Evolutionary conservation across 768 basidiomycete genomes (phyloP), one percentile per base, ranked within the genome.

Genomic region (Pisolithus microcarpus): DNA sequence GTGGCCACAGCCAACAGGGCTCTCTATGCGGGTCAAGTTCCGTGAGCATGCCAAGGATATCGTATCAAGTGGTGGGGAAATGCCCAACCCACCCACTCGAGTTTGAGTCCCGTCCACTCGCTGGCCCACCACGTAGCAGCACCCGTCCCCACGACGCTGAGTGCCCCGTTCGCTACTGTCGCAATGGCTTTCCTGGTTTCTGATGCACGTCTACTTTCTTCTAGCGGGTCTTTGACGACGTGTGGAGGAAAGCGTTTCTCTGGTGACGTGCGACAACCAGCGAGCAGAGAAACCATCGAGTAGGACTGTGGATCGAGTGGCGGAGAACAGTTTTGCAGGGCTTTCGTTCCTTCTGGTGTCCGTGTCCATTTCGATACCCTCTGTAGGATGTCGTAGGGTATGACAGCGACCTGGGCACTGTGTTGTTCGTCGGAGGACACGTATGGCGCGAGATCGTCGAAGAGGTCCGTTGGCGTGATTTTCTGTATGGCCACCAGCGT

Each of bases 261-360:
- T 19, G 89, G 89, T 6, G 87, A 87, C n/a, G 88, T 84, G 40
- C 75, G 78, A 6, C 83, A 76, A 36, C 89, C 89, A 15, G 90
- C 87, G 5, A 92, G 78, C 34, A 92, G 71, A 18, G 87, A 70
- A 37, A 89, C 69, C 81, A 88, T 89, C 6, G 75, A 70, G 62
- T 87, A 91, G 13, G 76, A 70, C 19, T 69, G 67, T 5, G 79
- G 69, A 51, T 80, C 67, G 43, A 89, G 69, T 1, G 72, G 65
- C 9, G 73, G 74, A 6, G 70, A 68, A 34, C 53, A 63, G 58
- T 47, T 79, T 70, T 45, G 63, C 57, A 79, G 62, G 3, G 66
- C 59, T 0, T 52, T 51, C 34, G 56, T 61, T 7, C 81, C 86
- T 43, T 68, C 66, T 5, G 69, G 57, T 26, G 85, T 75, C 40